These are phyloP conservation scores for Dryadomyces sulphureus DNA, from an alignment of 2,329 filamentous ascomycete genomes.

Conservation along the genomic window DNA sequence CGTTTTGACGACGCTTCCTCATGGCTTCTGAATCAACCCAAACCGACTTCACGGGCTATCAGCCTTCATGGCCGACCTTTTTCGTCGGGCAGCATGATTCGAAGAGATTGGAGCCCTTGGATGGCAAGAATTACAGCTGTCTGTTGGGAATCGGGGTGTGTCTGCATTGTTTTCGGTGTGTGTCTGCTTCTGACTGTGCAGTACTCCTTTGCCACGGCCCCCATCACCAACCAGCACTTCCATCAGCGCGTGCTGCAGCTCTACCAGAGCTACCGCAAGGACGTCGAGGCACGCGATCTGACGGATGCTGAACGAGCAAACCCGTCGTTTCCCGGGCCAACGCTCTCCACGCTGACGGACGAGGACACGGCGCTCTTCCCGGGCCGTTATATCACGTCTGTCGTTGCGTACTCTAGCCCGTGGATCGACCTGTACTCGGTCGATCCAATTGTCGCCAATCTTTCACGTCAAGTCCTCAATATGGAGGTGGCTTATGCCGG, in stretches of 20 bases:
- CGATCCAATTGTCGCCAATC: slow-evolving; percentile 67
- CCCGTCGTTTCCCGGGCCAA: slow-evolving; percentile 36
- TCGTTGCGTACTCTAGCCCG: slow-evolving; percentile 67
- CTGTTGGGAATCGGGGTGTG: slow-evolving; percentile 56
- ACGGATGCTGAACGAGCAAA: slow-evolving; percentile 25
- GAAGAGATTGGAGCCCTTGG: slow-evolving; percentile 41
- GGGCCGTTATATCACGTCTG: slow-evolving; percentile 51
- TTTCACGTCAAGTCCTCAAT: slow-evolving; percentile 81
- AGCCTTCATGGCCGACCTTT: slow-evolving; percentile 29
- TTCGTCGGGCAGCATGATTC: slow-evolving; percentile 66
- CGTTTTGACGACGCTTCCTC: background rate
- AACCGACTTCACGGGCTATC: slow-evolving; percentile 14
- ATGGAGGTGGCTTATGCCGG: slow-evolving; percentile 89
- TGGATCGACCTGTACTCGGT: slow-evolving; percentile 85
- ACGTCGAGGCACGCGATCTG: slow-evolving; percentile 19
- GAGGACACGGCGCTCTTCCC: slow-evolving; percentile 65
- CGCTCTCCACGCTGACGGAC: slow-evolving; percentile 56
- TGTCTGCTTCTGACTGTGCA: slow-evolving; percentile 18
- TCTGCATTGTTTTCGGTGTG: slow-evolving; percentile 9
- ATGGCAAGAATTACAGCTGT: slow-evolving; percentile 48
- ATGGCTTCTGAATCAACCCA: background rate
- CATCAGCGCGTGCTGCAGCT: slow-evolving; percentile 51
- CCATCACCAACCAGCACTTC: slow-evolving; percentile 63
- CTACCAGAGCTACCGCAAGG: slow-evolving; percentile 39
- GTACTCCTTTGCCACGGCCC: slow-evolving; percentile 68